A percentile compares a stretch with the other conserved stretches of the same genome.
Evolutionary conservation across 2,329 filamentous ascomycete species (phyloP).

Genomic region (Alternaria brassicicola): DNA sequence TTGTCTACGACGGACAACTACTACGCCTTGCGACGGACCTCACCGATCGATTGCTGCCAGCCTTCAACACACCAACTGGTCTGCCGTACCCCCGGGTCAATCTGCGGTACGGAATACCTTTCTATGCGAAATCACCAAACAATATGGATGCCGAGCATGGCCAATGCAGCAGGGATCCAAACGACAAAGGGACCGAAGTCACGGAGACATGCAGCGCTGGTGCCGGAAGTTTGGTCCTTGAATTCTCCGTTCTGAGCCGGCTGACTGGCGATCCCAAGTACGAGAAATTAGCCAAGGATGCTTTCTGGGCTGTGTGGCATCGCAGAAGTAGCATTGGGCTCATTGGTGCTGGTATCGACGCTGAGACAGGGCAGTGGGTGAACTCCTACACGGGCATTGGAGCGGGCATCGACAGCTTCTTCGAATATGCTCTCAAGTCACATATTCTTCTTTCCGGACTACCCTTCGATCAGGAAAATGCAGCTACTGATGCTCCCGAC

Average conservation of each 20-base stretch:
- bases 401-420: slow-evolving; percentile 96
- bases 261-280: slow-evolving; percentile 87
- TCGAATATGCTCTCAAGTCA: slow-evolving; percentile 96
- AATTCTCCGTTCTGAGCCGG: slow-evolving; percentile 89
- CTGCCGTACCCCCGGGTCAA: slow-evolving; percentile 96
- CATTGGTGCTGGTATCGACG: slow-evolving; percentile 89
- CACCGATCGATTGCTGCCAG: slow-evolving; percentile 81
- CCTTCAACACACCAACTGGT: slow-evolving; percentile 88
- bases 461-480: slow-evolving; percentile 50
- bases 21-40: slow-evolving; percentile 88
- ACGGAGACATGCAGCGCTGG: slow-evolving; percentile 97
- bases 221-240: slow-evolving; percentile 91
- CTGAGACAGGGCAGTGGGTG: slow-evolving; percentile 88
- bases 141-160: slow-evolving; percentile 63
- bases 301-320: slow-evolving; percentile 97
- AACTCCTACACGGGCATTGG: slow-evolving; percentile 91
- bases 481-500: slow-evolving; percentile 72
- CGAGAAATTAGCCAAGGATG: slow-evolving; percentile 85
- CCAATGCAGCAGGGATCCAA: slow-evolving; percentile 54
- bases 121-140: slow-evolving; percentile 85
- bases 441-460: slow-evolving; percentile 85
- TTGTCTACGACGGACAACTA: slow-evolving; percentile 87
- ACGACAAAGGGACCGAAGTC: slow-evolving; percentile 66
- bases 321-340: slow-evolving; percentile 83
- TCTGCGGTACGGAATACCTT: slow-evolving; percentile 85